Evolutionary conservation across 495 filamentous ascomycete genomes (phyloP), one percentile per base, ranked within the genome.

Genomic region (Tetracladium setigerum): DNA sequence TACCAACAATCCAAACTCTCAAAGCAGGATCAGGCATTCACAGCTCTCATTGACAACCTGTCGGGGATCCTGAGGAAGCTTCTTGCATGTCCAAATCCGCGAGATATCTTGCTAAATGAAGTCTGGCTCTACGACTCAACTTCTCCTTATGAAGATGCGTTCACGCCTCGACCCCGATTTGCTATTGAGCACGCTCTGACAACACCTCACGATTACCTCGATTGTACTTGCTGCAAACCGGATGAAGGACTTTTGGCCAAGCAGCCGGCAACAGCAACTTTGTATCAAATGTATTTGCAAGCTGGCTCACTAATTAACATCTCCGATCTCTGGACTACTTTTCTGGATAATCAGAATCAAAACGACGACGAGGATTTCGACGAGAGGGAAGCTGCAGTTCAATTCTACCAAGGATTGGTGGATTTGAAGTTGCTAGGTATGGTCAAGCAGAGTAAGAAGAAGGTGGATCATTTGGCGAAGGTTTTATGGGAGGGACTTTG

Each of bases 201-300:
- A 1, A 75, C 71, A 14, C 91, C 94, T 5, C 81, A 89, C 43
- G 86, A 95, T 56, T 97, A 96, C 59, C 77, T 97, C 12, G 78
- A 77, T 14, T 95, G 84, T 60, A 66, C 70, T 2, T 89, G 86
- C 68, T 80, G 84, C 64, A 54, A 67, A 52, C 50, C 64, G 41
- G 52, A 56, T 14, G 61, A 72, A 22, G 64, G 71, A 60, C 62
- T 62, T 2, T 46, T 83, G 5, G 77, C 74, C 7, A 85, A 79
- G 7, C 78, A 91, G 54, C 90, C 94, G 11, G 67, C 86, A 12
- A 84, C 83, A 13, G 76, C 89, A 1, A 84, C 95, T 14, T 56
- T 97, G 49, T 98, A 95, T 66, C 87, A 94, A 48, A 67, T 96
- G 22, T 96, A 95, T 62, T 75, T 90, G 14, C 91, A 97, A 66